Evolutionary conservation across 2,329 filamentous ascomycete species (phyloP).

Genomic region (Davidsoniella eucalypti): DNA sequence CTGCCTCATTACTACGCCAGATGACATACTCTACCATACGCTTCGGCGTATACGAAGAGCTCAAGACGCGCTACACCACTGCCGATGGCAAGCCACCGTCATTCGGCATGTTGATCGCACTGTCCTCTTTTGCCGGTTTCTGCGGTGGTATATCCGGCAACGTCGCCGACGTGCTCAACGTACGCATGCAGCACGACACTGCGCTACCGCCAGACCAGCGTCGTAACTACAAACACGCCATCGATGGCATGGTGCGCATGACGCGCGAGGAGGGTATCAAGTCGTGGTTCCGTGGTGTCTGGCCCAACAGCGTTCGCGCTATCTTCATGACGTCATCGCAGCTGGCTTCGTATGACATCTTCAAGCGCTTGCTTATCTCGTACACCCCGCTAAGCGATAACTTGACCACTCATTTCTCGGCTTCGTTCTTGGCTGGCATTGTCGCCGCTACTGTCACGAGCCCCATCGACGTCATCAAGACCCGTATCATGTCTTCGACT

Average conservation of each 20-base stretch:
- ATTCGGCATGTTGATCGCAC: slow-evolving; percentile 61
- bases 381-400: slow-evolving; percentile 52
- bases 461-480: slow-evolving; percentile 82
- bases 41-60: slow-evolving; percentile 89
- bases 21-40: slow-evolving; percentile 91
- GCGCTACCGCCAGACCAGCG: slow-evolving; percentile 56
- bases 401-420: slow-evolving; percentile 61
- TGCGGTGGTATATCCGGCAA: slow-evolving; percentile 82
- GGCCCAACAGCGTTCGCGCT: slow-evolving; percentile 66
- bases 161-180: slow-evolving; percentile 89
- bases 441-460: slow-evolving; percentile 73
- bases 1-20: slow-evolving; percentile 82
- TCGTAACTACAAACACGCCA: slow-evolving; percentile 75
- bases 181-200: slow-evolving; percentile 92
- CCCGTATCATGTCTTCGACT: slow-evolving; percentile 60
- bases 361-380: slow-evolving; percentile 54
- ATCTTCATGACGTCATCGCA: slow-evolving; percentile 80
- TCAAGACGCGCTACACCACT: slow-evolving; percentile 53
- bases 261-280: slow-evolving; percentile 62
- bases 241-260: slow-evolving; percentile 79
- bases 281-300: slow-evolving; percentile 69
- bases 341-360: slow-evolving; percentile 68
- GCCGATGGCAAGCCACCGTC: slow-evolving; percentile 36
- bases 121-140: slow-evolving; percentile 72
- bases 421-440: slow-evolving; percentile 63